Conservation (phyloP, 495 filamentous ascomycete species). For the Cryomyces minteri region DNA sequence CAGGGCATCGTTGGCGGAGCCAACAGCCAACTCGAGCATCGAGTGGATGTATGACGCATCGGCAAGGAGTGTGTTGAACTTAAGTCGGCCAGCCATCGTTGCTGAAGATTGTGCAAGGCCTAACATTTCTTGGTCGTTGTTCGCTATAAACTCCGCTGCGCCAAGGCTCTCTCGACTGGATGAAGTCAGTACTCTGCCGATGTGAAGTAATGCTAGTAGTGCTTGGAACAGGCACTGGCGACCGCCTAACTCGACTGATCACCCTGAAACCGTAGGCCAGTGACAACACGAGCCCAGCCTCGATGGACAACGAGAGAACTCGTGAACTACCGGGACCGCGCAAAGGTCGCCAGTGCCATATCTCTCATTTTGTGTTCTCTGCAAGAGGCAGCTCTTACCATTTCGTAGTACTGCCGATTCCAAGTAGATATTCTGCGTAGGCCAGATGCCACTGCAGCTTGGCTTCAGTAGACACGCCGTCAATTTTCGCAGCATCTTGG, state of each 20-base stretch:
- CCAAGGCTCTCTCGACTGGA: neutral
- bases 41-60: conserved; percentile 41
- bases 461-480: conserved; percentile 23
- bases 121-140: neutral
- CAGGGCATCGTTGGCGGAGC: conserved; percentile 44
- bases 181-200: neutral
- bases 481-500: conserved; percentile 23
- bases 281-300: no score
- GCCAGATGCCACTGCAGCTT: conserved; percentile 45
- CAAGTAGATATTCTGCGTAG: conserved; percentile 55
- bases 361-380: no score
- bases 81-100: conserved; percentile 7
- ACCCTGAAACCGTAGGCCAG: neutral
- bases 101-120: conserved; percentile 4
- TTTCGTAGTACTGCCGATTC: conserved; percentile 34
- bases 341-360: no score
- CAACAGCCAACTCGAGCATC: conserved; percentile 40
- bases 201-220: no score
- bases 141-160: neutral
- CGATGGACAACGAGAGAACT: no score
- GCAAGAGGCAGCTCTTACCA: conserved; percentile 8
- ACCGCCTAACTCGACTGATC: no score
- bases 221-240: no score
- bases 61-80: conserved; percentile 25
- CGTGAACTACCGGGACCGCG: no score